These are phyloP conservation scores for Hanseniaspora jakobsenii DNA, from an alignment of 805 yeast genomes.

Conservation along the genomic window DNA sequence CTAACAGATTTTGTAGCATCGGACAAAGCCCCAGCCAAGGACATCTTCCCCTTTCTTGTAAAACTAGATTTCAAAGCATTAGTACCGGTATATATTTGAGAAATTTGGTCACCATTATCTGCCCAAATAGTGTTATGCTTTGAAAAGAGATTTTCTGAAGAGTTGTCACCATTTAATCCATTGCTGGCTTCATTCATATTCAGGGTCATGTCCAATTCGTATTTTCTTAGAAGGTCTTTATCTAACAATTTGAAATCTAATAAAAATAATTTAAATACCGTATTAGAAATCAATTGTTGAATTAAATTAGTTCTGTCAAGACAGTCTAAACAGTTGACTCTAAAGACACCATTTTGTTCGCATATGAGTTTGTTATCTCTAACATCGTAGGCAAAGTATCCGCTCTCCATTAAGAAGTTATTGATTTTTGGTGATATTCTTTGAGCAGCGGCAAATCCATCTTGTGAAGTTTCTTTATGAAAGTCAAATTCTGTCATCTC, in stretches of 20 bases:
- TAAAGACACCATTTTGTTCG: constrained; percentile 80
- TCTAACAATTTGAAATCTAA: constrained; percentile 31
- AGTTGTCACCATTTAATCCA: constrained; percentile 23
- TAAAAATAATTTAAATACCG: constrained; percentile 49
- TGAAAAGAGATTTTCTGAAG: constrained; percentile 43
- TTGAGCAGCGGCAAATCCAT: constrained; percentile 75
- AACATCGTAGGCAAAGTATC: constrained; percentile 67
- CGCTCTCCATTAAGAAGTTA: constrained; percentile 62
- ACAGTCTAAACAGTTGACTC: constrained; percentile 92
- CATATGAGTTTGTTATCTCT: constrained; percentile 41
- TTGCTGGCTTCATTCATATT: neutral
- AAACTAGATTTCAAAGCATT: constrained; percentile 92
- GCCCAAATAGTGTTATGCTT: constrained; percentile 91
- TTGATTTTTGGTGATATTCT: constrained; percentile 52
- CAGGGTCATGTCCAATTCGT: constrained; percentile 18
- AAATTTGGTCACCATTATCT: constrained; percentile 92
- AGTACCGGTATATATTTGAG: constrained; percentile 94
- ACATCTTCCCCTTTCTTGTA: constrained; percentile 92
- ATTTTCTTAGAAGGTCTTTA: constrained; percentile 17
- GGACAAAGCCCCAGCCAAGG: constrained; percentile 89
- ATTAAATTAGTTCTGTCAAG: constrained; percentile 86
- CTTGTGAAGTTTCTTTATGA: constrained; percentile 83
- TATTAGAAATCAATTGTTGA: constrained; percentile 68
- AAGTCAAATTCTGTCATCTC: constrained; percentile 80
- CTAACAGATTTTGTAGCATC: constrained; percentile 95